Percentiles rank a stretch among this genome's conserved stretches.
Conservation (phyloP, 257 asterid species). For the Scutellaria baicalensis region DNA sequence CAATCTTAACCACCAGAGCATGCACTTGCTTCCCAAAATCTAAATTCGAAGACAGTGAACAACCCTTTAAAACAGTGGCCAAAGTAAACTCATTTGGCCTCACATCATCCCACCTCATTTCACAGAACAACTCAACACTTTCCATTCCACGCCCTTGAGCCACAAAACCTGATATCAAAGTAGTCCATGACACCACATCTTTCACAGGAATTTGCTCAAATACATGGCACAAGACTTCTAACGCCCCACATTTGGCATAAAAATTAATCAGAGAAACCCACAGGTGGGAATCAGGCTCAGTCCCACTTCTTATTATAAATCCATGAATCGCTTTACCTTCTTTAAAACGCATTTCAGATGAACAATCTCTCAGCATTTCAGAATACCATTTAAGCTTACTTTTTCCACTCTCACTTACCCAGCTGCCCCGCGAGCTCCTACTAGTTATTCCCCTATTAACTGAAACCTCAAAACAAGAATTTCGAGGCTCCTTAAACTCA, state of each 20-base stretch:
- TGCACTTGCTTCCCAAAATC: conserved; percentile 72
- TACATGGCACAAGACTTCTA: conserved; percentile 28
- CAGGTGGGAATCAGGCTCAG: conserved; percentile 55
- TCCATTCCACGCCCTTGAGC: conserved; percentile 54
- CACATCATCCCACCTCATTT: conserved; percentile 57
- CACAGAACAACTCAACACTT: conserved; percentile 47
- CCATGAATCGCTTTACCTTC: conserved; percentile 72
- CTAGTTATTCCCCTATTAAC: conserved; percentile 16
- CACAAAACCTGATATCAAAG: conserved; percentile 73
- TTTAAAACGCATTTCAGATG: conserved; percentile 26
- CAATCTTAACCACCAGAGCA: conserved; percentile 59
- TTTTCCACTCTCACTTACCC: conserved; percentile 8
- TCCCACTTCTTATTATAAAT: conserved; percentile 35
- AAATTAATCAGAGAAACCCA: conserved; percentile 73
- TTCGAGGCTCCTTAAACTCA: conserved; percentile 2
- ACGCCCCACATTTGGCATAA: conserved; percentile 60
- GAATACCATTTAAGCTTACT: conserved; percentile 49
- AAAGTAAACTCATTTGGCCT: conserved; percentile 73
- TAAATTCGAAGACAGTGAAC: conserved; percentile 53
- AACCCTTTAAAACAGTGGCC: conserved; percentile 68
- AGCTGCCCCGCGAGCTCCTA: conserved; percentile 8
- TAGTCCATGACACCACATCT: conserved; percentile 79
- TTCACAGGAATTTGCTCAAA: conserved; percentile 49
- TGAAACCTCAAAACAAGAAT: conserved; percentile 19
- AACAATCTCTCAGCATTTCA: conserved; percentile 43